Evolutionary conservation across 2,329 filamentous ascomycete genomes (phyloP), one percentile per base, ranked within the genome.

Genomic region (Penicillium sp.): DNA sequence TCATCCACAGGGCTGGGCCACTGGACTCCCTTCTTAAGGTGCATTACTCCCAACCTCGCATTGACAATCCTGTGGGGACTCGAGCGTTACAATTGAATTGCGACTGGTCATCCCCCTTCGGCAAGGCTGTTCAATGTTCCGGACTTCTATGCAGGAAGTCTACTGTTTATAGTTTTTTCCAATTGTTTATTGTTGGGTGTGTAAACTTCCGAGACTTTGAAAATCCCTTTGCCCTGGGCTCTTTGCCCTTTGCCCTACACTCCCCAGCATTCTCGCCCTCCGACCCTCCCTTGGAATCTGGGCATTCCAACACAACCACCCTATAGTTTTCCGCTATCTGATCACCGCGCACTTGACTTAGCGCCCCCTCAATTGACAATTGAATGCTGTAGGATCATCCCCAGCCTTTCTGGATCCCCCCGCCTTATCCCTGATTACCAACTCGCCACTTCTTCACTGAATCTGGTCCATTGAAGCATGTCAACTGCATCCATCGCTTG

Each of bases 211-310:
- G 31, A 50, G 49, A 53, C 46, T 26, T 35, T 13, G 3, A 42
- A 42, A 19, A 42, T 7, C 39, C 39, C 11, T 42, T 29, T 49
- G n/a, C 35, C 9, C n/a, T 19, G 14, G 13, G 21, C 19, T 27
- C 52, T 50, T 54, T 59, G 59, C 54, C 65, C 51, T 58, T 58
- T 58, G 29, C 29, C 29, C 29, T 31, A 31, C 55, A 60, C 61
- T 42, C 56, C 65, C 69, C 63, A 65, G 67, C 69, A 72, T 71
- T 72, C 69, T 63, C 62, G 52, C 60, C 60, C 65, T 64, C 45
- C 46, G 48, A 26, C 16, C 51, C 10, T 52, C 46, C 57, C 52
- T 54, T 54, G 61, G 58, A 63, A 58, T 62, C 11, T 50, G 57
- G 55, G 54, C 69, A 72, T 73, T 72, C 71, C 64, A 58, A 45